phyloP scores from a whole-genome alignment of 2,329 filamentous ascomycete genomes.

The Mariannaea sp. region DNA sequence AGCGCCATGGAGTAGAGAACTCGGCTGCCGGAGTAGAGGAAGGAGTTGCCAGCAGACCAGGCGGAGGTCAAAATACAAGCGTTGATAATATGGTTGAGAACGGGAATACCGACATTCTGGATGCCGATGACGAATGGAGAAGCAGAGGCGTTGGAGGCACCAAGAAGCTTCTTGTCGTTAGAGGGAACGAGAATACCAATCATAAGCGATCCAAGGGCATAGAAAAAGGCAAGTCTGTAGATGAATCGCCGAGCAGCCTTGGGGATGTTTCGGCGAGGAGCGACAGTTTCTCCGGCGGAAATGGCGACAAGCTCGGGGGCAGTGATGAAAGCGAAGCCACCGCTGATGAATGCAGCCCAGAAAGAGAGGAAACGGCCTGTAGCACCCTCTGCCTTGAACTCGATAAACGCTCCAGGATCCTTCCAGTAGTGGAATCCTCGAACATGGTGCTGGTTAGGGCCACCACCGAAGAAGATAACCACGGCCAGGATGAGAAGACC shows the following conservation, averaged over 20 bases:
- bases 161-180: slow-evolving; percentile 64
- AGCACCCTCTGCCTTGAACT: slow-evolving; percentile 52
- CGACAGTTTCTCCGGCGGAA: slow-evolving; percentile 67
- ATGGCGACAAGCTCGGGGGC: slow-evolving; percentile 67
- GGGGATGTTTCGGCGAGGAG: slow-evolving; percentile 68
- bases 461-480: slow-evolving; percentile 58
- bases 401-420: slow-evolving; percentile 51
- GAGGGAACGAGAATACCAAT: slow-evolving; percentile 68
- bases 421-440: slow-evolving; percentile 47
- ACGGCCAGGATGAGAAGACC: slow-evolving; percentile 57
- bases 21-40: slow-evolving; percentile 70
- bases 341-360: slow-evolving; percentile 61
- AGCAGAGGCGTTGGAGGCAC: slow-evolving; percentile 60
- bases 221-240: slow-evolving; percentile 66
- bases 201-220: slow-evolving; percentile 64
- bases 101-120: slow-evolving; percentile 66
- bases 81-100: slow-evolving; percentile 70
- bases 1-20: slow-evolving; percentile 71
- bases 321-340: slow-evolving; percentile 65
- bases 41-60: slow-evolving; percentile 64
- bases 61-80: slow-evolving; percentile 70
- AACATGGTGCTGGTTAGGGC: slow-evolving; percentile 54
- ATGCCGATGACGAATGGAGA: slow-evolving; percentile 72
- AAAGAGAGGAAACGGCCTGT: slow-evolving; percentile 63
- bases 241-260: slow-evolving; percentile 67